Evolutionary conservation across 2,329 filamentous ascomycete genomes (phyloP).

Genomic region (Aureobasidium pullulans): DNA sequence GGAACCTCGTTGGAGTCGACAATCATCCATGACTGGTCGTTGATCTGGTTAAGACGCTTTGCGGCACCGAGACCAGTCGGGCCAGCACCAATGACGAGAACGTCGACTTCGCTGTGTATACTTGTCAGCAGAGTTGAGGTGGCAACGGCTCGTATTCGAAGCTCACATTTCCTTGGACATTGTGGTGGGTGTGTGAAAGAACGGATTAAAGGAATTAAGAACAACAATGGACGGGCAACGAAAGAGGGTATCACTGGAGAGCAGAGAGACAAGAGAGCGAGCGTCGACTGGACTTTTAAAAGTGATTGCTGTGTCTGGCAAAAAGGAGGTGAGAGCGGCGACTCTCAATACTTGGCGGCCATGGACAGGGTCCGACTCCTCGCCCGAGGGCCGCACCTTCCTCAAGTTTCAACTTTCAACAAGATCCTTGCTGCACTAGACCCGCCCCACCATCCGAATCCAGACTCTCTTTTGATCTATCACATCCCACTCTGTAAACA

Average conservation of each 20-base stretch:
- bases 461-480: not conserved
- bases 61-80: slow-evolving; percentile 96
- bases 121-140: slow-evolving; percentile 9
- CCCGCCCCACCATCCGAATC: slow-evolving; percentile 7
- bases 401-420: not conserved
- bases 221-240: slow-evolving; percentile 7
- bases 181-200: slow-evolving; percentile 13
- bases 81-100: slow-evolving; percentile 95
- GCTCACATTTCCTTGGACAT: slow-evolving; percentile 18
- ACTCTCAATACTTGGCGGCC: slow-evolving; percentile 7
- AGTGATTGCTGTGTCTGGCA: slow-evolving; percentile 1
- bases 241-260: slow-evolving; percentile 14
- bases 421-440: slow-evolving; percentile 4
- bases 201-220: not conserved
- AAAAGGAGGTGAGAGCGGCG: slow-evolving; percentile 7
- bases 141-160: slow-evolving; percentile 9
- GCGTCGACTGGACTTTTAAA: not conserved
- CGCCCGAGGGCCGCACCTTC: not conserved
- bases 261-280: not conserved
- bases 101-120: slow-evolving; percentile 71
- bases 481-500: not conserved
- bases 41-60: slow-evolving; percentile 92
- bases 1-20: slow-evolving; percentile 86
- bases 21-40: slow-evolving; percentile 92
- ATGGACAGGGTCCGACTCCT: not conserved